Conservation (phyloP, 108 stramenopile genomes). For the Parietichytrium sp. region DNA sequence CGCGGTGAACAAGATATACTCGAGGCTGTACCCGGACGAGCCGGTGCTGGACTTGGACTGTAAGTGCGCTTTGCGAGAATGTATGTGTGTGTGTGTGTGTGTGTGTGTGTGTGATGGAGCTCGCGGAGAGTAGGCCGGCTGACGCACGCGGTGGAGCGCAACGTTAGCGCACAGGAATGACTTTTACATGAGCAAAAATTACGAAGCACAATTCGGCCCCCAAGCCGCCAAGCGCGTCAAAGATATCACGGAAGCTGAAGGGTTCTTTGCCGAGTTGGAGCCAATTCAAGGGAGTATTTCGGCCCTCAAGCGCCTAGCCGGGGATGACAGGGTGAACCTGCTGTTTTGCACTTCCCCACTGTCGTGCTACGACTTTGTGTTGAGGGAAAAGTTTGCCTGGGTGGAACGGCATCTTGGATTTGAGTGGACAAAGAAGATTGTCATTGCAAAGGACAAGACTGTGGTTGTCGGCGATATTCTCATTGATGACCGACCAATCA, state of each 20-base stretch:
- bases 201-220: neutral
- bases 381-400: constrained; percentile 41
- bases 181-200: constrained; percentile 32
- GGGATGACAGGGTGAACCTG: neutral
- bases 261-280: neutral
- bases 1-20: neutral
- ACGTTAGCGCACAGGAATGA: neutral
- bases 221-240: neutral
- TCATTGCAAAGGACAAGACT: constrained; percentile 41
- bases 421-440: constrained; percentile 25
- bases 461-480: constrained; percentile 34
- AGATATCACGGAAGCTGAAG: neutral
- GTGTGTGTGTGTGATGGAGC: neutral
- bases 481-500: constrained; percentile 41
- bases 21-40: neutral
- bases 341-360: constrained; percentile 10
- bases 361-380: neutral
- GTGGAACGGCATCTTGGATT: constrained; percentile 31
- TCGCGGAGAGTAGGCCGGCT: neutral
- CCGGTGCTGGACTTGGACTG: neutral
- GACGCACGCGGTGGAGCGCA: neutral
- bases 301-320: neutral
- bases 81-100: too few species aligned
- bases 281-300: neutral
- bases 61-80: too few species aligned